A percentile compares a stretch with the other conserved stretches of the same genome.
These are phyloP conservation scores for Metschnikowia vanudenii DNA, from an alignment of 805 yeast genomes.

Conservation along the genomic window DNA sequence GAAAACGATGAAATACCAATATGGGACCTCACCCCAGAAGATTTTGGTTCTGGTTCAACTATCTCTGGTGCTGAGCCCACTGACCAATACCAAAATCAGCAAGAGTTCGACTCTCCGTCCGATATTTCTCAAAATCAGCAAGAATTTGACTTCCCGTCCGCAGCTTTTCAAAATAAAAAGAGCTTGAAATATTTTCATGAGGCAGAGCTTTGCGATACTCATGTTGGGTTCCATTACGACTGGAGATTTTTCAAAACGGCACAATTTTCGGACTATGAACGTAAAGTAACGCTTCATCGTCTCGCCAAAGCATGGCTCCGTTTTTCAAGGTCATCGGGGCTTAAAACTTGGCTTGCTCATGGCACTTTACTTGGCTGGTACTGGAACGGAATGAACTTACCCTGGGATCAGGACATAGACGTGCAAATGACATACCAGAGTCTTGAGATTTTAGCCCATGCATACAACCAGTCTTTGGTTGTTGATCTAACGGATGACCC, in stretches of 20 bases:
- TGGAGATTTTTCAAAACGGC: conserved; percentile 22
- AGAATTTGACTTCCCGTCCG: too few species aligned
- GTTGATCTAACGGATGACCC: conserved; percentile 44
- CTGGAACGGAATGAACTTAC: conserved; percentile 60
- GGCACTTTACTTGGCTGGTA: conserved; percentile 64
- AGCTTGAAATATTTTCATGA: conserved; percentile 20
- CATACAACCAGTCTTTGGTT: conserved; percentile 40
- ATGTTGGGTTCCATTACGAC: conserved; percentile 21
- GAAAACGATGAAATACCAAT: neutral
- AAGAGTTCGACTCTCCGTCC: too few species aligned
- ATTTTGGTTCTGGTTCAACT: neutral
- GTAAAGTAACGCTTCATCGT: conserved; percentile 37
- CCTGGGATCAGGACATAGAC: conserved; percentile 70
- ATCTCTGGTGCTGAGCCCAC: neutral
- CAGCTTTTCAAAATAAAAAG: neutral
- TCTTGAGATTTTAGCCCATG: conserved; percentile 44
- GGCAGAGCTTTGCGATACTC: conserved; percentile 8
- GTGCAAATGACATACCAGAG: conserved; percentile 58
- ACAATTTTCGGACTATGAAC: conserved; percentile 28
- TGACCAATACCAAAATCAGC: neutral
- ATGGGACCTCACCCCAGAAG: neutral
- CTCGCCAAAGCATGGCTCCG: conserved; percentile 52
- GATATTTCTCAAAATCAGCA: neutral
- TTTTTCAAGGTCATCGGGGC: conserved; percentile 44
- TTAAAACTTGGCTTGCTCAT: conserved; percentile 63